A percentile compares a stretch with the other conserved stretches of the same genome.
phyloP scores from a whole-genome alignment of 2,329 filamentous ascomycete genomes.

The Ilyonectria sp. region DNA sequence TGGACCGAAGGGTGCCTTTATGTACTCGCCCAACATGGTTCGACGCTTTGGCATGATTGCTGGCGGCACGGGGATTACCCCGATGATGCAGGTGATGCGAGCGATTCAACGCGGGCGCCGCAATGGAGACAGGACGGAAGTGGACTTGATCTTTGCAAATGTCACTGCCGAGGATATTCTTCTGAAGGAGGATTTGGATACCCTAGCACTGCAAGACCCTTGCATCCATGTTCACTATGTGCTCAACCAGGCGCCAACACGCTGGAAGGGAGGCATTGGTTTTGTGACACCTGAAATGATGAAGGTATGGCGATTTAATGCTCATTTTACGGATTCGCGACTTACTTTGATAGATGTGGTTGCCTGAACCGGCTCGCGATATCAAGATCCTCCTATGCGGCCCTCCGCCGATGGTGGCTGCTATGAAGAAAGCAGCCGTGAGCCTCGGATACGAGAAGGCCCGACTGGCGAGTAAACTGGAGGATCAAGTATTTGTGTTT shows the following conservation, averaged over 20 bases:
- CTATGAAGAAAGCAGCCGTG: slow-evolving; percentile 86
- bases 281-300: slow-evolving; percentile 97
- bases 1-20: slow-evolving; percentile 96
- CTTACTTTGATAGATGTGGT: slow-evolving; percentile 70
- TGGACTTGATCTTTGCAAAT: slow-evolving; percentile 96
- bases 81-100: slow-evolving; percentile 95
- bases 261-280: slow-evolving; percentile 90
- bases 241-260: slow-evolving; percentile 91
- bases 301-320: slow-evolving; percentile 69
- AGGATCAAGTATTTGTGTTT: slow-evolving; percentile 97
- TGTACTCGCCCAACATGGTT: slow-evolving; percentile 96
- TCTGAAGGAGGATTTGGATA: slow-evolving; percentile 89
- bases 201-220: slow-evolving; percentile 80
- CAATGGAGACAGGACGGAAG: slow-evolving; percentile 84
- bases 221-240: slow-evolving; percentile 93
- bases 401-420: slow-evolving; percentile 94
- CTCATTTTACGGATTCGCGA: background rate
- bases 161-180: slow-evolving; percentile 92
- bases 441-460: slow-evolving; percentile 91
- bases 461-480: slow-evolving; percentile 92
- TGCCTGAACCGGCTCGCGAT: slow-evolving; percentile 85
- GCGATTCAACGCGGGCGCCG: slow-evolving; percentile 86
- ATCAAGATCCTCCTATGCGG: slow-evolving; percentile 77
- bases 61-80: slow-evolving; percentile 97
- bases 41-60: slow-evolving; percentile 97